Evolutionary conservation across 129 eudicot species (phyloP), one percentile per base, ranked within the genome.

Genomic region (Tagetes erecta): DNA sequence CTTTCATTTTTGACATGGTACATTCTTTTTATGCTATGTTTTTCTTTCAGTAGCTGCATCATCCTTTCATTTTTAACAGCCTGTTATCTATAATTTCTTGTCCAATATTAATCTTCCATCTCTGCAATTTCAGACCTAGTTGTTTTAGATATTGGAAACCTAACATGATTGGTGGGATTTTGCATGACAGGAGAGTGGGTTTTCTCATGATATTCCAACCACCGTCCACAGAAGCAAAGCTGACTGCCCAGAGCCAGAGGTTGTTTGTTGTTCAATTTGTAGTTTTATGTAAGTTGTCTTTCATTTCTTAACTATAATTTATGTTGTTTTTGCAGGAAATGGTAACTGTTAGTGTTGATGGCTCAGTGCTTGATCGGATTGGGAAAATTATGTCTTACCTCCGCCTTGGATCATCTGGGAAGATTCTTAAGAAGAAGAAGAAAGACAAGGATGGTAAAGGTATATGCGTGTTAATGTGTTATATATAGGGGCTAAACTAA

Each of bases 211-310:
- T 76, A 94, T 94, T 60, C 98, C 98, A 6, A 94, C 98, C 37
- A 91, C 97, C 50, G 86, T 94, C 76, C 89, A 94, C 76, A 88
- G 97, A 81, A 94, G 98, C 80, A 94, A 90, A 85, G 97, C 97
- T 63, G 98, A 94, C 70, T 94, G 98, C 81, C 98, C 98, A 53
- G 91, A 88, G 44, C 98, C 96, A 53, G 98, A 94, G 98, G 98
- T 94, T 78, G 10, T 59, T 72, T 72, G 3, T 45, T 27, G 6
- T 77, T 52, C n/a, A 49, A 35, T 68, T 52, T 38, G 7, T 77
- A 60, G 34, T 81, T 72, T 3, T 57, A 35, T 70, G 46, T 55
- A 64, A 64, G 59, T 47, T 64, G 27, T 56, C 42, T 38, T 73
- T 68, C 44, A 52, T 70, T 68, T 44, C 36, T 67, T 66, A 65